These are phyloP conservation scores for Apiotrichum gamsii DNA, from an alignment of 1,284 basidiomycete species.

Conservation along the genomic window DNA sequence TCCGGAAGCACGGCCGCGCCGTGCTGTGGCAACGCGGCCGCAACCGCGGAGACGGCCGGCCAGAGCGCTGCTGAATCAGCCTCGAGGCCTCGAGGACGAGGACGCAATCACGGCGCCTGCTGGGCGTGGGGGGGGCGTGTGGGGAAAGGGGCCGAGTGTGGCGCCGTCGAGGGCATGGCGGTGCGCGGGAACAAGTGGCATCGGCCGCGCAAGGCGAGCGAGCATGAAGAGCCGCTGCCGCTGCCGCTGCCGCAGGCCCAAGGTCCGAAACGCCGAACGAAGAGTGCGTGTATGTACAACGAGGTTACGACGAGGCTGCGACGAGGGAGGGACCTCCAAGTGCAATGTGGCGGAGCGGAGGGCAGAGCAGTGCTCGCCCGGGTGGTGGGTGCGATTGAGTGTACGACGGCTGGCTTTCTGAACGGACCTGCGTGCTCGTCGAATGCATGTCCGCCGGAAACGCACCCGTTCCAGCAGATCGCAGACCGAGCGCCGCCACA, in stretches of 20 bases:
- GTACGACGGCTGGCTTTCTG: too few species aligned
- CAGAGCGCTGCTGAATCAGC: slow-evolving; percentile 70
- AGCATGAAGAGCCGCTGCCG: too few species aligned
- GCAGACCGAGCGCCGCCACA: too few species aligned
- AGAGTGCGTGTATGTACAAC: too few species aligned
- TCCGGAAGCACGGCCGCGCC: slow-evolving; percentile 79
- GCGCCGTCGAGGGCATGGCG: slow-evolving; percentile 33
- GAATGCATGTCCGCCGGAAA: too few species aligned
- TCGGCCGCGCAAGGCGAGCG: slow-evolving; percentile 35
- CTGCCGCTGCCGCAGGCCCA: too few species aligned
- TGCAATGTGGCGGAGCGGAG: background rate
- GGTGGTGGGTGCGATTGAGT: too few species aligned
- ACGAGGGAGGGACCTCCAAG: background rate
- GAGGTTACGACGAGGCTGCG: too few species aligned
- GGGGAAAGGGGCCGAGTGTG: slow-evolving; percentile 21
- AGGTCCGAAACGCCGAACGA: too few species aligned
- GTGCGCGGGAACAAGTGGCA: slow-evolving; percentile 34
- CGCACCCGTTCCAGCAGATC: too few species aligned
- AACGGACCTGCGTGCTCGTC: too few species aligned
- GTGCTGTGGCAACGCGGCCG: slow-evolving; percentile 80
- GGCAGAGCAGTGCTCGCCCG: background rate
- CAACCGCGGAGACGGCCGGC: slow-evolving; percentile 55
- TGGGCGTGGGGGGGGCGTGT: too few species aligned
- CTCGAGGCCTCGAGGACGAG: slow-evolving; percentile 53
- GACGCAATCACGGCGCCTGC: slow-evolving; percentile 18